Evolutionary conservation across 352 stramenopile genomes (phyloP).

Genomic region (Phytopythium boreale): DNA sequence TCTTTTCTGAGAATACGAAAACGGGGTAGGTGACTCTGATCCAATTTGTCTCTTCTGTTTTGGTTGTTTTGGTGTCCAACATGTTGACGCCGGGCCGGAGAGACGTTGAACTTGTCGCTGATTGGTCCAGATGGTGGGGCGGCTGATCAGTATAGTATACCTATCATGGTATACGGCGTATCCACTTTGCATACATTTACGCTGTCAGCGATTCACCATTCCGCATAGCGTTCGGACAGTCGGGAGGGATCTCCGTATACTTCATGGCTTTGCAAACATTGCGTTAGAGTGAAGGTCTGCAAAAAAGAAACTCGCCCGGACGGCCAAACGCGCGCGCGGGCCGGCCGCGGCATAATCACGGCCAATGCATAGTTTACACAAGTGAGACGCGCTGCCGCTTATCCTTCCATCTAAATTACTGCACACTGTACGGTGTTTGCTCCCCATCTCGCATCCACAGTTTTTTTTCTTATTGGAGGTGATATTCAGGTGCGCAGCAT

Average conservation of each 20-base stretch:
- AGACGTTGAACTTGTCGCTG: constrained; percentile 8
- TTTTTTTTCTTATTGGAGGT: neutral
- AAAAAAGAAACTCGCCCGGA: neutral
- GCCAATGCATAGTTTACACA: neutral
- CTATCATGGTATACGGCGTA: neutral
- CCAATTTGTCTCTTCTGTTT: no score
- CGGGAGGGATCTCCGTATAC: constrained; percentile 1
- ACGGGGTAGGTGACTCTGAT: constrained; percentile 7
- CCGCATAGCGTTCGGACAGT: neutral
- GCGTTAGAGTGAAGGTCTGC: neutral
- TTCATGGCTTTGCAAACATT: constrained; percentile 6
- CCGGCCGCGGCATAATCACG: constrained; percentile 3
- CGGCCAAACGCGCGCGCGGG: no score
- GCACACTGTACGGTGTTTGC: neutral
- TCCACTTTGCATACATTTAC: neutral
- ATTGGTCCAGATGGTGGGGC: constrained; percentile 7
- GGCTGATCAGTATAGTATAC: neutral
- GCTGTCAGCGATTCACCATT: neutral
- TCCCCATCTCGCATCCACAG: neutral
- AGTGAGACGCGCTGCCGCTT: neutral
- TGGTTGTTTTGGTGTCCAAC: neutral
- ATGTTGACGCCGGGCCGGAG: neutral
- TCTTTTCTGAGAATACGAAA: constrained; percentile 1
- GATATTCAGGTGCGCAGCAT: no score
- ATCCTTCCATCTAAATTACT: neutral